Percentiles rank a stretch among this genome's conserved stretches.
Evolutionary conservation across 345 rosid species (phyloP).

Genomic region (Lepidium africanum): DNA sequence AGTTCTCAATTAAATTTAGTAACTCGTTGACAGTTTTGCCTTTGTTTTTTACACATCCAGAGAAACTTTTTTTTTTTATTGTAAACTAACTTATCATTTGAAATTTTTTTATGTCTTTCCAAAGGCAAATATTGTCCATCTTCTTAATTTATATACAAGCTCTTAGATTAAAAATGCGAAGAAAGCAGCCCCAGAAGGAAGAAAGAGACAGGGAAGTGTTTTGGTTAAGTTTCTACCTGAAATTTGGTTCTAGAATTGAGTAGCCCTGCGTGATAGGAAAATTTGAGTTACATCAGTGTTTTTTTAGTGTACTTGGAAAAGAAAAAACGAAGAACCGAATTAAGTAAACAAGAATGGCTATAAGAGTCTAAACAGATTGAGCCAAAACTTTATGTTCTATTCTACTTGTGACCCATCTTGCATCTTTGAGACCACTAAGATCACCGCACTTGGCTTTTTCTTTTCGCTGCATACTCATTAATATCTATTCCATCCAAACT

Average conservation of each 20-base stretch:
- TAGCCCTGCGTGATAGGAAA: too few relatives aligned
- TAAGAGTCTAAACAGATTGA: neutral
- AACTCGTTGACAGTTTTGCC: neutral
- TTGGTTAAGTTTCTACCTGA: too few relatives aligned
- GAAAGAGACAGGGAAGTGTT: neutral
- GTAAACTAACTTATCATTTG: neutral
- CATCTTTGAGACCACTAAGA: neutral
- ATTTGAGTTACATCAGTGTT: too few relatives aligned
- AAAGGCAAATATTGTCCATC: neutral
- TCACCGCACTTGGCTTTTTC: neutral
- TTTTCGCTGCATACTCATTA: conserved; percentile 3
- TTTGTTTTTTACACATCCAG: neutral
- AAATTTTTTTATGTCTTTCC: neutral
- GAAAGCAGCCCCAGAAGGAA: neutral
- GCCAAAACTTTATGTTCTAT: neutral
- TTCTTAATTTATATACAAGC: neutral
- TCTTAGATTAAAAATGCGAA: neutral
- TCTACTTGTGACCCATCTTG: neutral
- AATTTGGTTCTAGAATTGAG: too few relatives aligned
- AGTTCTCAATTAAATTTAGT: conserved; percentile 3
- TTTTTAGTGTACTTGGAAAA: too few relatives aligned
- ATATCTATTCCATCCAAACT: neutral
- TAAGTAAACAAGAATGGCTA: neutral
- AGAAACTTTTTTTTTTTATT: neutral
- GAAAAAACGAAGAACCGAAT: neutral